Evolutionary conservation across 2,329 filamentous ascomycete species (phyloP), one percentile per base, ranked within the genome.

Genomic region (Pseudogymnoascus sp.): DNA sequence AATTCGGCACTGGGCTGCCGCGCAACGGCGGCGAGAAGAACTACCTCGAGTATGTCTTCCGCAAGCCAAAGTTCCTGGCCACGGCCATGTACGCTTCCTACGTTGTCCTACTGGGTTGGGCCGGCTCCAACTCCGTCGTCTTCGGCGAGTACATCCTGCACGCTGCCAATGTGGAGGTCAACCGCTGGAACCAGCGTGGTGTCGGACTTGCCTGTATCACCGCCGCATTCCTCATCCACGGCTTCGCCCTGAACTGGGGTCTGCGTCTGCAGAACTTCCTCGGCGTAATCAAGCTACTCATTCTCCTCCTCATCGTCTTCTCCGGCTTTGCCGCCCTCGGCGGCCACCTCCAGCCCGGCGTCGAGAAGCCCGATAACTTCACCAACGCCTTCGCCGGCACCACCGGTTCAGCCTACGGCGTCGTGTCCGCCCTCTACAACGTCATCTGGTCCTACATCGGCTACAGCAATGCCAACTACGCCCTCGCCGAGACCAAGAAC

Each of bases 401-500:
- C 4, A 86, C 83, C 0, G 82, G 83, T 6, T 86, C 81, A 66
- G 80, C 84, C 1, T 89, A 89, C 65, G 84, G 84, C 57, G 78
- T 87, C 35, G 85, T 87, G n/a, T 88, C 83, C 1, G 85, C 86
- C 0, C 74, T 89, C 0, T 88, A 87, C 77, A 89, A 88, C 66
- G 85, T 89, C 64, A 86, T 89, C 67, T 89, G 86, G 81, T 85
- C 81, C 63, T 89, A 85, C 67, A 81, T 86, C 65, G 86, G 86
- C 22, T 87, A 86, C 76, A 82, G 78, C 74, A 88, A 87, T 70
- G 85, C 84, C 70, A 87, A 87, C 74, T 86, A 88, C 68, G 83
- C 79, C 50, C 75, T 86, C 33, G 82, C 79, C 68, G 86, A 89
- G 75, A 86, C 84, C 54, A 84, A 80, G 70, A 82, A 87, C 71